Evolutionary conservation across 192 early-diverging fungal species (phyloP).

Genomic region (Gorgonomyces haynaldii): DNA sequence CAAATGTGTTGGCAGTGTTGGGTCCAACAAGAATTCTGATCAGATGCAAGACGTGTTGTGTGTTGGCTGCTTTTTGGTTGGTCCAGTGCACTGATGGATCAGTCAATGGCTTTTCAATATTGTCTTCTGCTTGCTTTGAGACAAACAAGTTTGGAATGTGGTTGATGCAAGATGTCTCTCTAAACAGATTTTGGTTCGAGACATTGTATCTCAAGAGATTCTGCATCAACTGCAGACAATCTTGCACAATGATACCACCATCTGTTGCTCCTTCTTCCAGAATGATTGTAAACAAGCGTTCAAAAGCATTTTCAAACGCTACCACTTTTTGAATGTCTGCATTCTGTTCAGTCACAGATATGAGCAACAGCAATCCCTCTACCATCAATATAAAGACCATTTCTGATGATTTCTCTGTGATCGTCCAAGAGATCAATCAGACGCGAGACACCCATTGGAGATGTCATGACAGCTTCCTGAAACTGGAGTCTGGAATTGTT

Average conservation of each 20-base stretch:
- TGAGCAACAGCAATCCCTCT: conserved; percentile 87
- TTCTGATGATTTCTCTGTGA: conserved; percentile 87
- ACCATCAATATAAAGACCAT: conserved; percentile 45
- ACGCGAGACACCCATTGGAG: conserved; percentile 50
- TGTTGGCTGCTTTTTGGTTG: conserved; percentile 78
- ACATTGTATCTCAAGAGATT: conserved; percentile 93
- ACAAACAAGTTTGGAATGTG: conserved; percentile 48
- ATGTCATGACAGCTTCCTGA: conserved; percentile 76
- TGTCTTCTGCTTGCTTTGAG: not conserved
- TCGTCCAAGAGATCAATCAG: conserved; percentile 93
- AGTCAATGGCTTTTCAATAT: not conserved
- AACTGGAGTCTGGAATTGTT: conserved; percentile 45
- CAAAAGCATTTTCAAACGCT: conserved; percentile 97
- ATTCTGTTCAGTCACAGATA: conserved; percentile 80
- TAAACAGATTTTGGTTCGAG: conserved; percentile 97
- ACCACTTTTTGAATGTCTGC: conserved; percentile 98
- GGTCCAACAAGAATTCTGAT: conserved; percentile 82
- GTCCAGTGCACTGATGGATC: conserved; percentile 41
- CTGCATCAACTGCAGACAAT: conserved; percentile 84
- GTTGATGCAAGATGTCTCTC: conserved; percentile 90
- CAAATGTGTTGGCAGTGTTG: conserved; percentile 71
- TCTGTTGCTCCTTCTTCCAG: conserved; percentile 82
- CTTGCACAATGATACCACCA: conserved; percentile 92
- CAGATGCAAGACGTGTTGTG: conserved; percentile 76
- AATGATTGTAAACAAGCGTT: conserved; percentile 77